phyloP scores from a whole-genome alignment of 2,329 filamentous ascomycete species.

The Hirsutella thompsonii region DNA sequence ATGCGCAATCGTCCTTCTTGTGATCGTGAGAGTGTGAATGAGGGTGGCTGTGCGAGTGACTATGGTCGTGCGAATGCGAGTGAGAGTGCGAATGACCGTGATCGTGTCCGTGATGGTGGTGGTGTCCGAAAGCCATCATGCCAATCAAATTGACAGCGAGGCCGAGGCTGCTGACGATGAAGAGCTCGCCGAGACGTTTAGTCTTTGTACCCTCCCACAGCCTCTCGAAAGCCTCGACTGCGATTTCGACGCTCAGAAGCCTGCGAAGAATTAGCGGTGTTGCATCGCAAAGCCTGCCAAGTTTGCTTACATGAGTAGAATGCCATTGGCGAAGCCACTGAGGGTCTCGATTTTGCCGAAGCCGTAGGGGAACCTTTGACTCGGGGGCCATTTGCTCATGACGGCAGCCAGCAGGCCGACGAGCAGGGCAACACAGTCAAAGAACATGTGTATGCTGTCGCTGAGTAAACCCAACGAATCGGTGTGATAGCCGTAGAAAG shows the following conservation, averaged over 20 bases:
- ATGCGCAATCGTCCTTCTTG: slow-evolving; percentile 23
- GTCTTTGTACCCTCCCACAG: slow-evolving; percentile 75
- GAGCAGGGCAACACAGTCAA: slow-evolving; percentile 85
- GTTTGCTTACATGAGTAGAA: slow-evolving; percentile 67
- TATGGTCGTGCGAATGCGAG: slow-evolving; percentile 32
- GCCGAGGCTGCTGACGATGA: slow-evolving; percentile 78
- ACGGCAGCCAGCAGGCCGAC: slow-evolving; percentile 87
- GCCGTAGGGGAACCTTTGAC: slow-evolving; percentile 79
- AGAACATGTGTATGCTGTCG: slow-evolving; percentile 99
- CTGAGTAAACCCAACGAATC: slow-evolving; percentile 91
- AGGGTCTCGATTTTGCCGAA: slow-evolving; percentile 95
- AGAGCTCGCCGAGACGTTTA: slow-evolving; percentile 71
- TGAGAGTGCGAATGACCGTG: slow-evolving; percentile 16
- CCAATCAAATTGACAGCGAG: slow-evolving; percentile 85
- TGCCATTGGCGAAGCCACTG: slow-evolving; percentile 90
- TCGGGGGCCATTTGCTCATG: slow-evolving; percentile 93
- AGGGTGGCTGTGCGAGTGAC: slow-evolving; percentile 24
- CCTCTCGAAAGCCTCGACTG: slow-evolving; percentile 85
- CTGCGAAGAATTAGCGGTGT: slow-evolving; percentile 32
- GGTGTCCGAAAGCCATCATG: slow-evolving; percentile 69
- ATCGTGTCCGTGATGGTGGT: slow-evolving; percentile 33
- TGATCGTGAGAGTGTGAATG: slow-evolving; percentile 20
- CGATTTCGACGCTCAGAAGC: slow-evolving; percentile 89
- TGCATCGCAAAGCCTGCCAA: neutral
- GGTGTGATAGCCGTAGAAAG: slow-evolving; percentile 85